Evolutionary conservation across 176 grass and related monocot genomes (phyloP).

Genomic region (Canna indica): DNA sequence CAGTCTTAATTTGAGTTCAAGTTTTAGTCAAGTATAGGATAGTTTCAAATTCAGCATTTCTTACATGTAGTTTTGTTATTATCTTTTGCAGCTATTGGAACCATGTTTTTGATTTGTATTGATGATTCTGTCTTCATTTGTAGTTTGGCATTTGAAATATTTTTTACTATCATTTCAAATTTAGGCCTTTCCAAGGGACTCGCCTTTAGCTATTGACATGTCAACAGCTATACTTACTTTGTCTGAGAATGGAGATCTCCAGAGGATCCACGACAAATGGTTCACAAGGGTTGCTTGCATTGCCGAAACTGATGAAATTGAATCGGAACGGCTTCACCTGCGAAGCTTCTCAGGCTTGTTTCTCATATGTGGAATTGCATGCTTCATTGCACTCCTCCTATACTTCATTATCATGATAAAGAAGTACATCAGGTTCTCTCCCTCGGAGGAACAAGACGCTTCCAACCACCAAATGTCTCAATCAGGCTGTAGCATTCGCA

Average conservation of each 20-base stretch:
- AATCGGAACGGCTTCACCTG: conserved; percentile 56
- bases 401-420: conserved; percentile 44
- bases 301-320: conserved; percentile 34
- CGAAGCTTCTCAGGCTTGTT: conserved; percentile 83
- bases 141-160: not conserved
- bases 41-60: too few relatives aligned
- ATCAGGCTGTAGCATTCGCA: conserved; percentile 19
- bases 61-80: too few relatives aligned
- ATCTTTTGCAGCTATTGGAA: too few relatives aligned
- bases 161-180: too few relatives aligned
- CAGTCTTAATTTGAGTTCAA: too few relatives aligned
- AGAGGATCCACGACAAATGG: conserved; percentile 91
- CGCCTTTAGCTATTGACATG: conserved; percentile 61
- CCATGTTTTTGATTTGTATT: too few relatives aligned
- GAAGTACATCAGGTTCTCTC: conserved; percentile 28
- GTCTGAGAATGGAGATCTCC: conserved; percentile 81
- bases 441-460: not conserved
- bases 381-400: conserved; percentile 43
- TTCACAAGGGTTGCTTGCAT: conserved; percentile 31
- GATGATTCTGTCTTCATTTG: not conserved
- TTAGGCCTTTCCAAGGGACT: conserved; percentile 82
- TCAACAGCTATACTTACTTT: conserved; percentile 74
- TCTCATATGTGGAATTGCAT: conserved; percentile 63
- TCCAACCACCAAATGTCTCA: conserved; percentile 1
- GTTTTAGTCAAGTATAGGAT: too few relatives aligned